A percentile compares a stretch with the other conserved stretches of the same genome.
Conservation (phyloP, 2,329 filamentous ascomycete species). For the Sporothrix luriei region DNA sequence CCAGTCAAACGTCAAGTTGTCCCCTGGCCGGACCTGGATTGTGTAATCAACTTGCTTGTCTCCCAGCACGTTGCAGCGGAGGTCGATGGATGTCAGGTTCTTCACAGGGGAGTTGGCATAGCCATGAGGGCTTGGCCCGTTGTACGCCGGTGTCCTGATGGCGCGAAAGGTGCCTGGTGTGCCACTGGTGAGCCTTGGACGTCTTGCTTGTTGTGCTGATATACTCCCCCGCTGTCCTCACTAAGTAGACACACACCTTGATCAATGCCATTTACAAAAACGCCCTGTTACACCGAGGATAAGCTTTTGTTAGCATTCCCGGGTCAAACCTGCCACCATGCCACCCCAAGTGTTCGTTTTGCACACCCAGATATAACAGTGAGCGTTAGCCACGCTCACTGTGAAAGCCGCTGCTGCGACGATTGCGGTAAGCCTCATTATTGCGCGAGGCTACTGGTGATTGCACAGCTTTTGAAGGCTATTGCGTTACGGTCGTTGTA, state of each 20-base stretch:
- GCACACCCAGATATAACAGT: slow-evolving; percentile 37
- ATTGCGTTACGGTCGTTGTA: neutral
- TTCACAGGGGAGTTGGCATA: slow-evolving; percentile 48
- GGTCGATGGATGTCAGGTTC: slow-evolving; percentile 45
- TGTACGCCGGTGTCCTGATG: slow-evolving; percentile 39
- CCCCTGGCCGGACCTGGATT: slow-evolving; percentile 42
- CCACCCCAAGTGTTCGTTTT: neutral
- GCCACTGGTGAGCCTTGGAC: neutral
- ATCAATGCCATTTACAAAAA: slow-evolving; percentile 38
- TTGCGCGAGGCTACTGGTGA: neutral
- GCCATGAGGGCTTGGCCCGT: slow-evolving; percentile 43
- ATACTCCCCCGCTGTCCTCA: neutral
- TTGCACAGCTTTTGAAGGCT: neutral
- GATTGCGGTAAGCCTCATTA: slow-evolving; percentile 5
- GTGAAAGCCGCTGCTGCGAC: slow-evolving; percentile 20
- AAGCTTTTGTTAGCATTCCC: neutral
- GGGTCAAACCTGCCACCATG: neutral
- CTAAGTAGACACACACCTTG: slow-evolving; percentile 31
- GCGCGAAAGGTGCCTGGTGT: slow-evolving; percentile 34
- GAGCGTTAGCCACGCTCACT: slow-evolving; percentile 33
- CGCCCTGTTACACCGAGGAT: slow-evolving; percentile 32
- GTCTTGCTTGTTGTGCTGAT: neutral
- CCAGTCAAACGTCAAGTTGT: slow-evolving; percentile 47
- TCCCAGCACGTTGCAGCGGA: slow-evolving; percentile 47
- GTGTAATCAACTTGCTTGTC: slow-evolving; percentile 44